phyloP scores from a whole-genome alignment of 2,329 filamentous ascomycete species.

The Ophiostoma sp. region DNA sequence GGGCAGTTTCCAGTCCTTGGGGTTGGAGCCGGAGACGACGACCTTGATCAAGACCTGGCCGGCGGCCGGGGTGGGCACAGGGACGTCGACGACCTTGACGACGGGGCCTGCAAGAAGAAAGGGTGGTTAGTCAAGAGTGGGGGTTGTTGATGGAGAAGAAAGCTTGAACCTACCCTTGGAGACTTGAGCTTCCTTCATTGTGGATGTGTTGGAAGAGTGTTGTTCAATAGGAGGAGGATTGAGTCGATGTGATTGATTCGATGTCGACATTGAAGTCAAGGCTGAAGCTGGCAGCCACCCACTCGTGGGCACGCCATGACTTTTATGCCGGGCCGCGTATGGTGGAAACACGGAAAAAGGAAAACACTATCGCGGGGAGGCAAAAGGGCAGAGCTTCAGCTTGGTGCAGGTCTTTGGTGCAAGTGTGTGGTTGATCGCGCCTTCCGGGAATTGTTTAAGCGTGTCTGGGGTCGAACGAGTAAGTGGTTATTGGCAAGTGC shows the following conservation, averaged over 20 bases:
- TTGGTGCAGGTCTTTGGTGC: not conserved
- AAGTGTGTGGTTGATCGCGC: not conserved
- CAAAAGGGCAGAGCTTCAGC: not conserved
- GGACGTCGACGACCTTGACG: constrained; percentile 44
- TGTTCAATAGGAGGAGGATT: not conserved
- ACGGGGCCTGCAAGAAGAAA: constrained; percentile 31
- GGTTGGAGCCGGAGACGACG: constrained; percentile 45
- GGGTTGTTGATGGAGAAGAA: too few relatives aligned
- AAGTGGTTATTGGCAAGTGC: not conserved
- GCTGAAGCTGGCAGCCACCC: not conserved
- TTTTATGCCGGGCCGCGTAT: not conserved
- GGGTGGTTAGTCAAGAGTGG: not conserved
- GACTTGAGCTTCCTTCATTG: constrained; percentile 20
- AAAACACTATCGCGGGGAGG: not conserved
- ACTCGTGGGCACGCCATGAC: not conserved
- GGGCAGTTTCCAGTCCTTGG: constrained; percentile 49
- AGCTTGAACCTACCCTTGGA: constrained; percentile 1
- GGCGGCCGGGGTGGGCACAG: constrained; percentile 41
- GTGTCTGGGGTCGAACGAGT: not conserved
- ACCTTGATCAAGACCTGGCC: constrained; percentile 31
- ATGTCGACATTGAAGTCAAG: not conserved
- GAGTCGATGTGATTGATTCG: not conserved
- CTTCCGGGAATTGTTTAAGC: not conserved
- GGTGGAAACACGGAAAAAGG: not conserved
- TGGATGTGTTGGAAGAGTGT: not conserved